Conservation (phyloP, 495 filamentous ascomycete genomes). For the Zalerion maritima region DNA sequence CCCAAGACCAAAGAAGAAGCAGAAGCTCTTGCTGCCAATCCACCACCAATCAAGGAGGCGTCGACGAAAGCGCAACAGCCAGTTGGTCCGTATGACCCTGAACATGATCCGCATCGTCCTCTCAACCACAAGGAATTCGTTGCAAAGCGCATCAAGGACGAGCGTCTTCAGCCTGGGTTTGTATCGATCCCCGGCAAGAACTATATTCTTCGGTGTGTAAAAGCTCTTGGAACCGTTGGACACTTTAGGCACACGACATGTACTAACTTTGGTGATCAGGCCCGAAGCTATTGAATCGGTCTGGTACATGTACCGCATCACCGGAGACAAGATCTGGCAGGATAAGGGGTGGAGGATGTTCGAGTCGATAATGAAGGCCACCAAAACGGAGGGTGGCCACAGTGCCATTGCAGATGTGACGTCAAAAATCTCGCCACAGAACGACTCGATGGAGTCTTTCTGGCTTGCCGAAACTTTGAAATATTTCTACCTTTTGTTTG, state of each 20-base stretch:
- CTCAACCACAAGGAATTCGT: constrained; percentile 52
- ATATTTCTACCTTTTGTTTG: constrained; percentile 86
- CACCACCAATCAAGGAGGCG: no score
- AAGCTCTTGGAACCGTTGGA: not conserved
- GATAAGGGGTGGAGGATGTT: constrained; percentile 89
- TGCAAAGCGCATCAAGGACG: constrained; percentile 38
- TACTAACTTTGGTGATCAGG: constrained; percentile 27
- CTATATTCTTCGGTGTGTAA: constrained; percentile 62
- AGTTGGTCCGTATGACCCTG: no score
- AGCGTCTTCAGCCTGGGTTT: constrained; percentile 54
- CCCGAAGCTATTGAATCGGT: constrained; percentile 92
- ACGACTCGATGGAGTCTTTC: constrained; percentile 47
- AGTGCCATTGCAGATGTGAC: constrained; percentile 67
- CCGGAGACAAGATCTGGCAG: constrained; percentile 66
- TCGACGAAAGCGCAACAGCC: no score
- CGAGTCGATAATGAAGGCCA: constrained; percentile 51
- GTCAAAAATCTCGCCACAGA: constrained; percentile 9
- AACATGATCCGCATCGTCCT: constrained; percentile 24
- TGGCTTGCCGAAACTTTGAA: constrained; percentile 76
- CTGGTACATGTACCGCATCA: constrained; percentile 90
- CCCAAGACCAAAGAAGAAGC: no score
- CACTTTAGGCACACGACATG: constrained; percentile 4
- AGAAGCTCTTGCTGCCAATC: no score
- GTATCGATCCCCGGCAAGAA: constrained; percentile 37
- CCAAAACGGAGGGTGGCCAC: constrained; percentile 50